Evolutionary conservation across 192 early-diverging fungal genomes (phyloP).

Genomic region (Coemansia sp.): DNA sequence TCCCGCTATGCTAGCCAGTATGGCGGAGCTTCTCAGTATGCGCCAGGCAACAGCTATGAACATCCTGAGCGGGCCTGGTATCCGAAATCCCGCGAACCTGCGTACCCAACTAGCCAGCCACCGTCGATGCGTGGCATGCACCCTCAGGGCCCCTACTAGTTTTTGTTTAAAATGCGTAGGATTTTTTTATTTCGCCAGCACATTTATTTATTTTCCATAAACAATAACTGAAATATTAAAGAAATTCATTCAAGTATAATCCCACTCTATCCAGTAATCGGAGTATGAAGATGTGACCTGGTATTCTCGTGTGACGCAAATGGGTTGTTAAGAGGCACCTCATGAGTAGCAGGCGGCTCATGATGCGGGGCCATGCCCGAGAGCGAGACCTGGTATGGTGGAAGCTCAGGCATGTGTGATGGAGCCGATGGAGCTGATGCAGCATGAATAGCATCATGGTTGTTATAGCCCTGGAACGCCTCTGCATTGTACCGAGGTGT

Average conservation of each 20-base stretch:
- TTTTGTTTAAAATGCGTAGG: not conserved
- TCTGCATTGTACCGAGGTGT: not conserved
- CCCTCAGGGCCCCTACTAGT: not conserved
- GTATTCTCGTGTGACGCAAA: constrained; percentile 1
- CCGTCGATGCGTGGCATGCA: constrained; percentile 2
- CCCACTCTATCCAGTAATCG: constrained; percentile 27
- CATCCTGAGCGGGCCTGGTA: constrained; percentile 14
- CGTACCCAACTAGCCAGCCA: constrained; percentile 8
- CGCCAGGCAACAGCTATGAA: not conserved
- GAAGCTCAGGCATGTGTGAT: not conserved
- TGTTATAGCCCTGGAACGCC: constrained; percentile 2
- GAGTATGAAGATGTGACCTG: constrained; percentile 43
- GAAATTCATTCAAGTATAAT: too few relatives aligned
- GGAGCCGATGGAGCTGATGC: constrained; percentile 4
- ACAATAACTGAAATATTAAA: not conserved
- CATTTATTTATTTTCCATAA: not conserved
- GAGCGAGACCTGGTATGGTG: constrained; percentile 7
- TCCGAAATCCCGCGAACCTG: not conserved
- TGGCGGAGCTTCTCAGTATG: not conserved
- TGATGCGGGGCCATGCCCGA: constrained; percentile 4
- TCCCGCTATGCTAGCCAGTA: constrained; percentile 4
- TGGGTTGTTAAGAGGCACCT: not conserved
- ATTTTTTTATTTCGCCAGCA: not conserved
- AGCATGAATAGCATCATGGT: not conserved
- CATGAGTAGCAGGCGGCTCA: not conserved